phyloP scores from a whole-genome alignment of 225 moss, liverwort and hornwort genomes.

The Sphagnum tenellum region DNA sequence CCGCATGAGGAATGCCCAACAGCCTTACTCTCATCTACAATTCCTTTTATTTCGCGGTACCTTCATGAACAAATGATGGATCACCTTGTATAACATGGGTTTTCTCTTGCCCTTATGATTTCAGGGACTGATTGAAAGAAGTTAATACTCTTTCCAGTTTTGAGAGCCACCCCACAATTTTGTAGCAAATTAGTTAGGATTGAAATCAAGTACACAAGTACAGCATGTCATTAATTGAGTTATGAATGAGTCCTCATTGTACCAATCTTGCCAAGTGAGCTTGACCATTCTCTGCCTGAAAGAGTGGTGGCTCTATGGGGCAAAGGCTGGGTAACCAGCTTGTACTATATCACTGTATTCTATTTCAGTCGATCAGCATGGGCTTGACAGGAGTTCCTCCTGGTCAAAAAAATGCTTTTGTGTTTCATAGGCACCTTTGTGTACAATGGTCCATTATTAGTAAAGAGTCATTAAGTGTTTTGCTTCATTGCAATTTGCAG shows the following conservation, averaged over 20 bases:
- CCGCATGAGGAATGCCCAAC: conserved; percentile 50
- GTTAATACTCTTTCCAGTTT: conserved; percentile 4
- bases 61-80: conserved; percentile 7
- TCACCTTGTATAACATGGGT: conserved; percentile 12
- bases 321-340: no score
- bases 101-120: conserved; percentile 13
- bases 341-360: no score
- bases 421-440: no score
- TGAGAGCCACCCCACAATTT: conserved; percentile 13
- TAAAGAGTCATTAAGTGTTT: no score
- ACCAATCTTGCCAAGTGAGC: conserved; percentile 15
- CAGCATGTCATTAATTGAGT: no score
- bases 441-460: no score
- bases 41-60: conserved; percentile 30
- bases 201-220: not conserved
- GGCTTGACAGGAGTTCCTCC: no score
- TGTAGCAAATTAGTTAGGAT: conserved; percentile 11
- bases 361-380: no score
- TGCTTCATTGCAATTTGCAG: no score
- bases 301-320: no score
- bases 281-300: conserved; percentile 10
- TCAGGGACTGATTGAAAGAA: conserved; percentile 2
- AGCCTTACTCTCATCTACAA: conserved; percentile 26
- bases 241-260: conserved; percentile 8
- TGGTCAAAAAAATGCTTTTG: no score